Conservation (phyloP, 768 basidiomycete species). For the Phallus indusiatus region DNA sequence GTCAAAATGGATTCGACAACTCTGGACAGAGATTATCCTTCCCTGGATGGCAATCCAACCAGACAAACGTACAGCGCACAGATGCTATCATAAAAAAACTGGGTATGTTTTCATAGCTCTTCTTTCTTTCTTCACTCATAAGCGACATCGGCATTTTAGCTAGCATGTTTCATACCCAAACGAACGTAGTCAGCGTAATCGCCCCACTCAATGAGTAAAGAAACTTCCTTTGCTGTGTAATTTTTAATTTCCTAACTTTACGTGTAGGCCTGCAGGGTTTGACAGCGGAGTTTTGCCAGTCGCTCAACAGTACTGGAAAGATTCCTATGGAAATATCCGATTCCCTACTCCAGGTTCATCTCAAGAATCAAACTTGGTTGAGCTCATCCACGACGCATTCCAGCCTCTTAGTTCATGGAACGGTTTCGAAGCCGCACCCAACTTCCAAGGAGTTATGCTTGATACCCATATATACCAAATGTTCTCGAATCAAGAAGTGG, state of each 20-base stretch:
- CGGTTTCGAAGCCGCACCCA: conserved; percentile 44
- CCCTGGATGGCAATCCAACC: conserved; percentile 63
- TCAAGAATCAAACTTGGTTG: conserved; percentile 46
- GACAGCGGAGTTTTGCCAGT: conserved; percentile 38
- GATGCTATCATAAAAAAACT: conserved; percentile 50
- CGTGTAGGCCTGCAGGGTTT: conserved; percentile 59
- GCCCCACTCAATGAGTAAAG: conserved; percentile 73
- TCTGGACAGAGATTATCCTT: conserved; percentile 57
- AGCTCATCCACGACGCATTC: conserved; percentile 73
- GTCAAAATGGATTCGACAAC: conserved; percentile 81
- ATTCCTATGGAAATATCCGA: conserved; percentile 71
- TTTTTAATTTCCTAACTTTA: background rate
- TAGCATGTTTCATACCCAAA: conserved; percentile 44
- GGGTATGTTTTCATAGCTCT: background rate
- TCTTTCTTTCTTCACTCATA: background rate
- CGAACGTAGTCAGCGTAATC: conserved; percentile 52
- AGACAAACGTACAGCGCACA: conserved; percentile 61
- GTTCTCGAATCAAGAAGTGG: conserved; percentile 35
- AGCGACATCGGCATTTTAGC: conserved; percentile 20
- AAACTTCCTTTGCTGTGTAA: background rate
- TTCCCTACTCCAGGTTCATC: conserved; percentile 34
- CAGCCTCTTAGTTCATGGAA: conserved; percentile 63
- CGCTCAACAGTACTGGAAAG: conserved; percentile 56
- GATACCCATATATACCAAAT: conserved; percentile 78
- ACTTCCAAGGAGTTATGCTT: conserved; percentile 59